phyloP scores from a whole-genome alignment of 78 protist genomes.

The Dictyostelium intermedium region DNA sequence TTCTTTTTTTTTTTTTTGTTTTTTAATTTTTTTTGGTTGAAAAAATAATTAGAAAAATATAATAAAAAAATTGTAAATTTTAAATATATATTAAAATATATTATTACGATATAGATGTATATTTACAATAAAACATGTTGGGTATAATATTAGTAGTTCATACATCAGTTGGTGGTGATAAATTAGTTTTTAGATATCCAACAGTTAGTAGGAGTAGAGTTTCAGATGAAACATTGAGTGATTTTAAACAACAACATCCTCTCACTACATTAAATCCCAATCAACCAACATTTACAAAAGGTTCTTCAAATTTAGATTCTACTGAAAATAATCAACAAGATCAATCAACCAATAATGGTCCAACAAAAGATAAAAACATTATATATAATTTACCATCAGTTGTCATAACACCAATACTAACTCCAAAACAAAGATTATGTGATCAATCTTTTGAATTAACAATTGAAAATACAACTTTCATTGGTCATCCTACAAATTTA shows the following conservation, averaged over 20 bases:
- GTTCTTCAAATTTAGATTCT: neutral
- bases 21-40: neutral
- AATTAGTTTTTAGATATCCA: slow-evolving; percentile 74
- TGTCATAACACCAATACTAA: slow-evolving; percentile 65
- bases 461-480: slow-evolving; percentile 53
- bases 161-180: slow-evolving; percentile 80
- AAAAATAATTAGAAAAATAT: too few species aligned
- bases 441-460: slow-evolving; percentile 65
- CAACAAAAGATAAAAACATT: neutral
- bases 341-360: neutral
- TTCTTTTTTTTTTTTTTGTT: too few species aligned
- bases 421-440: slow-evolving; percentile 76
- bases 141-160: slow-evolving; percentile 82
- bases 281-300: slow-evolving; percentile 9
- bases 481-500: slow-evolving; percentile 67
- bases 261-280: slow-evolving; percentile 18
- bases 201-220: slow-evolving; percentile 74
- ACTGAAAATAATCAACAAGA: neutral
- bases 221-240: slow-evolving; percentile 73
- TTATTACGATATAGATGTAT: too few species aligned
- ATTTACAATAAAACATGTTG: neutral
- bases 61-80: too few species aligned
- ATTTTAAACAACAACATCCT: slow-evolving; percentile 68
- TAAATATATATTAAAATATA: too few species aligned
- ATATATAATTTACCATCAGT: slow-evolving; percentile 79